A percentile compares a stretch with the other conserved stretches of the same genome.
These are phyloP conservation scores for Penicillium sumatraense DNA, from an alignment of 2,329 filamentous ascomycete genomes.

Conservation along the genomic window DNA sequence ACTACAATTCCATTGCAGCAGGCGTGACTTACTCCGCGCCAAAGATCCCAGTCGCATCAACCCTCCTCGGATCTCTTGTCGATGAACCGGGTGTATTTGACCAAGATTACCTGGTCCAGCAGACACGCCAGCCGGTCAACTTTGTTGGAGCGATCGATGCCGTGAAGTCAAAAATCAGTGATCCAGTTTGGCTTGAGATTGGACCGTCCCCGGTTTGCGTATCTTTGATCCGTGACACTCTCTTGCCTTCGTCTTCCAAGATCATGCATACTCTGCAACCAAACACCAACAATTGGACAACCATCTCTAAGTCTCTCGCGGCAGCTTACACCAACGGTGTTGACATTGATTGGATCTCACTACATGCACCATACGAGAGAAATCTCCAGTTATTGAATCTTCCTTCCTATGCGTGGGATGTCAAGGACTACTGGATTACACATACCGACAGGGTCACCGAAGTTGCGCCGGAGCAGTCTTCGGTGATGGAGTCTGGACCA, in stretches of 20 bases:
- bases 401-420: constrained; percentile 70
- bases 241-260: constrained; percentile 56
- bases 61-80: neutral
- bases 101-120: constrained; percentile 65
- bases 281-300: constrained; percentile 67
- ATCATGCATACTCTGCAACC: constrained; percentile 67
- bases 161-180: constrained; percentile 66
- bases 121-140: constrained; percentile 71
- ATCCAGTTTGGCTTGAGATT: constrained; percentile 73
- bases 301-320: constrained; percentile 61
- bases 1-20: constrained; percentile 15
- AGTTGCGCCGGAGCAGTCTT: neutral
- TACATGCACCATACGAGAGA: constrained; percentile 64
- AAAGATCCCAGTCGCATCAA: constrained; percentile 1
- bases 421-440: constrained; percentile 71
- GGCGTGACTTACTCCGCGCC: constrained; percentile 24
- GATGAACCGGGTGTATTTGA: constrained; percentile 1
- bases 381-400: constrained; percentile 65
- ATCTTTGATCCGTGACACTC: constrained; percentile 69
- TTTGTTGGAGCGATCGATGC: constrained; percentile 66
- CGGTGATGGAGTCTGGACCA: neutral
- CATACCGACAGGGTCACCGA: neutral
- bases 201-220: constrained; percentile 73
- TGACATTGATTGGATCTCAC: constrained; percentile 72
- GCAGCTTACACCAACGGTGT: constrained; percentile 67